Evolutionary conservation across 2,329 filamentous ascomycete species (phyloP).

Genomic region (Colletotrichum abscissum): DNA sequence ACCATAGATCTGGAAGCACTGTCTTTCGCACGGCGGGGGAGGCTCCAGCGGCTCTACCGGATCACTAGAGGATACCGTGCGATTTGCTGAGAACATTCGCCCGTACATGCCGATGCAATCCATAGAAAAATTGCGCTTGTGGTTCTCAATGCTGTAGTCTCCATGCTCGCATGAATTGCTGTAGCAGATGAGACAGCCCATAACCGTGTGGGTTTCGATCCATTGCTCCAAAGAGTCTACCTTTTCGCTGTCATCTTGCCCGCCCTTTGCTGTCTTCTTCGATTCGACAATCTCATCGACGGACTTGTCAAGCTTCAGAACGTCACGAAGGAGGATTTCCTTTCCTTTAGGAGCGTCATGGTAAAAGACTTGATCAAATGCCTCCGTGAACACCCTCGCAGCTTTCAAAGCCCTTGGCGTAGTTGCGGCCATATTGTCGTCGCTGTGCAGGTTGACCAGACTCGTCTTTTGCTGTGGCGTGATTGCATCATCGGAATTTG

Average conservation of each 20-base stretch:
- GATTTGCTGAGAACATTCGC: slow-evolving; percentile 34
- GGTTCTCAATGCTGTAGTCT: slow-evolving; percentile 63
- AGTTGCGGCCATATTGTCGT: slow-evolving; percentile 48
- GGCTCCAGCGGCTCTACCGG: slow-evolving; percentile 14
- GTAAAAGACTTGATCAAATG: slow-evolving; percentile 67
- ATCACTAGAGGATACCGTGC: slow-evolving; percentile 18
- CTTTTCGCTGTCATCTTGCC: slow-evolving; percentile 46
- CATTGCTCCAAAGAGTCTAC: slow-evolving; percentile 44
- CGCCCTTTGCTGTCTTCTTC: slow-evolving; percentile 64
- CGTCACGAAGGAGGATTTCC: slow-evolving; percentile 61
- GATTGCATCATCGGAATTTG: slow-evolving; percentile 58
- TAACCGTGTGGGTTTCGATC: slow-evolving; percentile 64
- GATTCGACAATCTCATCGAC: slow-evolving; percentile 65
- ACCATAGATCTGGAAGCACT: slow-evolving; percentile 53
- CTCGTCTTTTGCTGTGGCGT: slow-evolving; percentile 66
- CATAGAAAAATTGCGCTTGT: slow-evolving; percentile 66
- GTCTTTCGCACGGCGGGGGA: slow-evolving; percentile 48
- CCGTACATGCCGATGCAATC: slow-evolving; percentile 43
- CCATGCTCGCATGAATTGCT: slow-evolving; percentile 72
- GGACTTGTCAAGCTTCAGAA: slow-evolving; percentile 64
- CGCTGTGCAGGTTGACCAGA: slow-evolving; percentile 60
- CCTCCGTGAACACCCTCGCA: slow-evolving; percentile 64
- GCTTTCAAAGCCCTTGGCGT: slow-evolving; percentile 53
- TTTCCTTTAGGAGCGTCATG: slow-evolving; percentile 44
- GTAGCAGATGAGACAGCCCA: slow-evolving; percentile 69